A percentile compares a stretch with the other conserved stretches of the same genome.
Evolutionary conservation across 192 early-diverging fungal genomes (phyloP).

Genomic region (Coemansia umbellata): DNA sequence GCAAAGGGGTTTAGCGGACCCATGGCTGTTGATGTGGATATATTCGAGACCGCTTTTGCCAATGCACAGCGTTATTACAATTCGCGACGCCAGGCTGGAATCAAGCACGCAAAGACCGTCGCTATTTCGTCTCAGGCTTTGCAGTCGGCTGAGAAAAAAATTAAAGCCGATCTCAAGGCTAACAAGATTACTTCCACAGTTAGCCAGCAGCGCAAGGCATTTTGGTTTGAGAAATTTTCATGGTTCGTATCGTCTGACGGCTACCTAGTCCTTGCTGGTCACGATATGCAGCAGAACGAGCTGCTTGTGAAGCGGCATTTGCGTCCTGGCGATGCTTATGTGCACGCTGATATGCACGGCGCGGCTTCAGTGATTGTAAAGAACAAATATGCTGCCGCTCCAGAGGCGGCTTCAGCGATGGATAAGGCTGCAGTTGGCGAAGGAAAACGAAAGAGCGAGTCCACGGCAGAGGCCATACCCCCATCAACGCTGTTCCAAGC

Average conservation of each 20-base stretch:
- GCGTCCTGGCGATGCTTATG: conserved; percentile 73
- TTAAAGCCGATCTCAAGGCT: conserved; percentile 72
- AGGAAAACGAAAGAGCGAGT: conserved; percentile 19
- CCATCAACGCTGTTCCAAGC: conserved; percentile 92
- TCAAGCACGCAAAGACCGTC: conserved; percentile 90
- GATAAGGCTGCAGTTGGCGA: background rate
- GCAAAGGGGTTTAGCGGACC: conserved; percentile 37
- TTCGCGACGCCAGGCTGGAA: conserved; percentile 71
- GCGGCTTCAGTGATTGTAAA: conserved; percentile 88
- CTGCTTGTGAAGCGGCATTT: conserved; percentile 74
- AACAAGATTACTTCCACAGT: conserved; percentile 73
- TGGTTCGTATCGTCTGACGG: conserved; percentile 95
- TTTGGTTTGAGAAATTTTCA: conserved; percentile 98
- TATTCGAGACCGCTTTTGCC: conserved; percentile 80
- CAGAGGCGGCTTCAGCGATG: conserved; percentile 5
- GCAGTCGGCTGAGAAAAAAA: conserved; percentile 89
- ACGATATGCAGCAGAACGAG: conserved; percentile 93
- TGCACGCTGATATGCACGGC: conserved; percentile 91
- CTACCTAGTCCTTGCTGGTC: conserved; percentile 87
- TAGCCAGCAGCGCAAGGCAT: conserved; percentile 82
- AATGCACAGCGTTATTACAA: conserved; percentile 91
- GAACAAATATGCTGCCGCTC: conserved; percentile 53
- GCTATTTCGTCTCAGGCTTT: conserved; percentile 80
- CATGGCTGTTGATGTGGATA: conserved; percentile 75
- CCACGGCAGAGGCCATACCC: conserved; percentile 59